Percentiles rank a stretch among this genome's conserved stretches.
Conservation (phyloP, 345 rosid species). For the Salix caprea region DNA sequence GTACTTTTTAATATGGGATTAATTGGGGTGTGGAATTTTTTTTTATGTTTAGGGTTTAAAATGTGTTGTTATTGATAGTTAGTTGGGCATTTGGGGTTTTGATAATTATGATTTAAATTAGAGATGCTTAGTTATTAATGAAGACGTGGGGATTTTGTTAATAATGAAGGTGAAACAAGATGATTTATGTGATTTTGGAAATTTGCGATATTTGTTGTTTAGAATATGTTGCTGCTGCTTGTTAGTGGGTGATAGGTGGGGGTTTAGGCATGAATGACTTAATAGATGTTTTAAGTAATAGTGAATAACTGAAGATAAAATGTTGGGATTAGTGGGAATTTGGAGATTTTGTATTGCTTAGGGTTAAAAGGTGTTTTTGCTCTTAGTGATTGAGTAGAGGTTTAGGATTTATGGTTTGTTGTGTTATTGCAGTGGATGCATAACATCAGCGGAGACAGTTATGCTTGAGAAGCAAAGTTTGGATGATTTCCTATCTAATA, state of each 20-base stretch:
- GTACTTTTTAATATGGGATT: background rate
- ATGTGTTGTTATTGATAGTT: too few relatives aligned
- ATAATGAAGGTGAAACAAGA: too few relatives aligned
- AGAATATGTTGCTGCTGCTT: background rate
- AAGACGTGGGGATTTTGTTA: too few relatives aligned
- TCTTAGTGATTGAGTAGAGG: background rate
- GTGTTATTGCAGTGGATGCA: conserved; percentile 66
- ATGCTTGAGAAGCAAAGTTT: conserved; percentile 98
- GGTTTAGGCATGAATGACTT: background rate
- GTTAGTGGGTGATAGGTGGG: background rate
- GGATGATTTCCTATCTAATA: conserved; percentile 71
- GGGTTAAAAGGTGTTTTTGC: background rate
- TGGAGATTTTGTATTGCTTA: background rate
- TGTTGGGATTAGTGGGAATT: background rate
- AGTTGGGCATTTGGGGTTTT: too few relatives aligned
- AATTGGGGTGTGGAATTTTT: too few relatives aligned
- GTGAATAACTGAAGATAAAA: background rate
- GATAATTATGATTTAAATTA: too few relatives aligned
- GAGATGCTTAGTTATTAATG: too few relatives aligned
- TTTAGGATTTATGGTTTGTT: background rate
- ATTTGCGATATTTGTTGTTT: background rate
- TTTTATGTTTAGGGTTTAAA: too few relatives aligned
- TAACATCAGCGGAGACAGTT: conserved; percentile 88
- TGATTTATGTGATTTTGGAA: background rate
- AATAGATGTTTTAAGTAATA: background rate